Evolutionary conservation across 2,329 filamentous ascomycete species (phyloP), one percentile per base, ranked within the genome.

Genomic region (Pseudocercospora vitis): DNA sequence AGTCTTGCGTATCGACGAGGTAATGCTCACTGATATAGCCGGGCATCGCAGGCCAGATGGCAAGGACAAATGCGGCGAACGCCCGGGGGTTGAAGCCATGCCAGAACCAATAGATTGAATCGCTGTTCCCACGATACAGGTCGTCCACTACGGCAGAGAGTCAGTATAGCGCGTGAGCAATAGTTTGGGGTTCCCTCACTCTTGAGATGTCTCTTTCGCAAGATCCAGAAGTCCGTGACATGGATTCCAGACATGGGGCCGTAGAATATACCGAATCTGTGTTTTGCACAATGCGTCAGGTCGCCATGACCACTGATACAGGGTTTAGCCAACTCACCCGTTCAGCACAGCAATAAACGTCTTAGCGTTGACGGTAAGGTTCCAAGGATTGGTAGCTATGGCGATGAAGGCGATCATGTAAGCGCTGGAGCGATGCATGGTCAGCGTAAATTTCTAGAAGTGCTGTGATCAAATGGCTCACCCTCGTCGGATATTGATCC

Each of bases 281-380:
- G 37, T 16, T 8, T 3, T 40, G 4, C 23, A 29, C 23, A 1
- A 16, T 55, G 26, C 50, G 48, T n/a, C 40, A 46, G 9, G 18
- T 26, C 9, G 23, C 23, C 33, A 6, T 19, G 32, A 3, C 11
- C 12, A 37, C 12, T n/a, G 12, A 18, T 26, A n/a, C 35, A 9
- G 12, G 14, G 3, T 6, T n/a, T 11, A n/a, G n/a, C n/a, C n/a
- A n/a, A 29, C 33, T 7, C 21, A 55, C 12, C 57, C 57, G 33
- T 63, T 66, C 8, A 68, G 50, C 7, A 68, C 64, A 2, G 63
- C 64, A 11, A 67, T 65, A 46, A 65, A 63, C 1, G 64, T 65
- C 16, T 53, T 48, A 6, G 62, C 59, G 8, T 57, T 65, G 6
- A 66, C 46, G n/a, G 55, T 57, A 16, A 65, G 60, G 8, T 58